These are phyloP conservation scores for Pleurotus giganteus DNA, from an alignment of 768 basidiomycete genomes.

Conservation along the genomic window DNA sequence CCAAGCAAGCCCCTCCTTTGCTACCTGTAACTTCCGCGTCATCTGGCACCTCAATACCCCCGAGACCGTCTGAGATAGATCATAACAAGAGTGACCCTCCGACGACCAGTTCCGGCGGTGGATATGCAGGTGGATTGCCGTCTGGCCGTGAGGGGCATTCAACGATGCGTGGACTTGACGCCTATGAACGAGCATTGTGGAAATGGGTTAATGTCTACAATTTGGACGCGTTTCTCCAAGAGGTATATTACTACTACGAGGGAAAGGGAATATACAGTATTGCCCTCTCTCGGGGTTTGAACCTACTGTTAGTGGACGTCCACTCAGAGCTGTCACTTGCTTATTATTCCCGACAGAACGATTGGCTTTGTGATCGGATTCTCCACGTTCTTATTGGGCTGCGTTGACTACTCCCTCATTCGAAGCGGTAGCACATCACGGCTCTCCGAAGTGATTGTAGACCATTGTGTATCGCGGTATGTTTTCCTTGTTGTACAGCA, in stretches of 20 bases:
- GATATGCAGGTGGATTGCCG: slow-evolving; percentile 24
- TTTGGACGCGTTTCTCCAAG: slow-evolving; percentile 91
- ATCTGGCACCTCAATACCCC: slow-evolving; percentile 47
- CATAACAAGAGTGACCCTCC: slow-evolving; percentile 30
- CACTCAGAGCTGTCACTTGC: slow-evolving; percentile 14
- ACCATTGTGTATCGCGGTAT: slow-evolving; percentile 81
- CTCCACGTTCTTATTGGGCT: slow-evolving; percentile 93
- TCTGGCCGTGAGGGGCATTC: slow-evolving; percentile 30
- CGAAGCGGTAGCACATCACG: slow-evolving; percentile 61
- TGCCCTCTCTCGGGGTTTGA: slow-evolving; percentile 84
- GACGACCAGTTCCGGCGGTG: slow-evolving; percentile 15
- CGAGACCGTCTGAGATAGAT: slow-evolving; percentile 64
- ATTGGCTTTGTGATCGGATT: slow-evolving; percentile 98
- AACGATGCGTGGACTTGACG: slow-evolving; percentile 70
- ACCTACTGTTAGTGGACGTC: slow-evolving; percentile 75
- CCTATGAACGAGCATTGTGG: slow-evolving; percentile 92
- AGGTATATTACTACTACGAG: slow-evolving; percentile 94
- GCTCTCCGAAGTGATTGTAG: slow-evolving; percentile 80
- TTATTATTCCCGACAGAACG: slow-evolving; percentile 58
- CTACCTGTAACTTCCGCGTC: slow-evolving; percentile 31
- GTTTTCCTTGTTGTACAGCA: slow-evolving; percentile 26
- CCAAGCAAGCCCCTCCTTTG: slow-evolving; percentile 39
- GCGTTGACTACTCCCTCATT: slow-evolving; percentile 88
- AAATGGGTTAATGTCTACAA: slow-evolving; percentile 99
- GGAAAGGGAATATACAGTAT: slow-evolving; percentile 98